phyloP scores from a whole-genome alignment of 495 filamentous ascomycete genomes.

The Thermochaetoides thermophila region DNA sequence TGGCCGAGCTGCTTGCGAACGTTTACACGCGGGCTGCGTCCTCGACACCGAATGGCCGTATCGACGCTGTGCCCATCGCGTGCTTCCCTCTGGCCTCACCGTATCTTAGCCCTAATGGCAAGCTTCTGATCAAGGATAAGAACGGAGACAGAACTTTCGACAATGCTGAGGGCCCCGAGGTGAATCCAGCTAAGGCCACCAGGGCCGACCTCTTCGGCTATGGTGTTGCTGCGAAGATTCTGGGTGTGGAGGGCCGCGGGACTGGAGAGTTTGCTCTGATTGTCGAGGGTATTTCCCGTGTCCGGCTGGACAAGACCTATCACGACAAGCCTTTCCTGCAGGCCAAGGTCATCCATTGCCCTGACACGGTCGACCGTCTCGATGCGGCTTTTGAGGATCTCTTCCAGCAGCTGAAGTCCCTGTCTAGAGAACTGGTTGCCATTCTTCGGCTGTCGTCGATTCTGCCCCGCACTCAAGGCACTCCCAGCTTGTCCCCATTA shows the following conservation, averaged over 20 bases:
- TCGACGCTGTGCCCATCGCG: slow-evolving; percentile 54
- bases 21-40: slow-evolving; percentile 53
- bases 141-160: slow-evolving; percentile 26
- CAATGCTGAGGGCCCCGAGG: slow-evolving; percentile 18
- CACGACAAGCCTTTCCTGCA: slow-evolving; percentile 79
- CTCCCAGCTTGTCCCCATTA: slow-evolving; percentile 59
- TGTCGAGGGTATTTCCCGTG: slow-evolving; percentile 70
- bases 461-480: slow-evolving; percentile 42
- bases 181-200: slow-evolving; percentile 34
- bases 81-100: slow-evolving; percentile 70
- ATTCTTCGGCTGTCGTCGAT: slow-evolving; percentile 65
- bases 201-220: slow-evolving; percentile 62
- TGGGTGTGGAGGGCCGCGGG: slow-evolving; percentile 64
- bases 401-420: slow-evolving; percentile 65
- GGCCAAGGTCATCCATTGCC: slow-evolving; percentile 45
- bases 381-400: slow-evolving; percentile 47
- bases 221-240: slow-evolving; percentile 68
- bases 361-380: slow-evolving; percentile 42
- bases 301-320: slow-evolving; percentile 57
- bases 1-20: slow-evolving; percentile 64
- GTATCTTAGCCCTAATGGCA: slow-evolving; percentile 50
- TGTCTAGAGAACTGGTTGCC: slow-evolving; percentile 68
- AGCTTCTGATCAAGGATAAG: slow-evolving; percentile 48
- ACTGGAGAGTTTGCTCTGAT: slow-evolving; percentile 67
- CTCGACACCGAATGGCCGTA: slow-evolving; percentile 44